Percentiles rank a stretch among this genome's conserved stretches.
Evolutionary conservation across 2,329 filamentous ascomycete genomes (phyloP).

Genomic region (Arthrinium puccinioides): DNA sequence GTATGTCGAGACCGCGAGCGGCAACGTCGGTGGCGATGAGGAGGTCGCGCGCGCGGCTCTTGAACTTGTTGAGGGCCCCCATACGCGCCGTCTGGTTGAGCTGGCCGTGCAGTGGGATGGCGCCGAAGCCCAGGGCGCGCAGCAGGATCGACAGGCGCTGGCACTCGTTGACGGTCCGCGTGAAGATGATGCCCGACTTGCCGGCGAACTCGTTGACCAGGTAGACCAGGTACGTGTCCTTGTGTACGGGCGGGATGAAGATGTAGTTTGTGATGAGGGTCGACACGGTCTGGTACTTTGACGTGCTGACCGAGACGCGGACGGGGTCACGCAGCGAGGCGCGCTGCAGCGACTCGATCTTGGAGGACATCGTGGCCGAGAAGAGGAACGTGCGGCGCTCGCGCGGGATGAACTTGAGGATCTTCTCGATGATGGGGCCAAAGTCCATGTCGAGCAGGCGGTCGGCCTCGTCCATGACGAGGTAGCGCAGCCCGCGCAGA

Average conservation of each 20-base stretch:
- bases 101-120: constrained; percentile 89
- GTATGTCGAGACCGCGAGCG: constrained; percentile 85
- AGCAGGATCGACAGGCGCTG: constrained; percentile 80
- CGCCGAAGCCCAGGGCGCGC: constrained; percentile 76
- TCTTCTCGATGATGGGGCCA: constrained; percentile 67
- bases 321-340: constrained; percentile 81
- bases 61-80: constrained; percentile 86
- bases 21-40: constrained; percentile 93
- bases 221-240: constrained; percentile 84
- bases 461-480: constrained; percentile 95
- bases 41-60: constrained; percentile 70
- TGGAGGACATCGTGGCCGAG: constrained; percentile 80
- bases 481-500: constrained; percentile 70
- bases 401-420: constrained; percentile 63
- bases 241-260: constrained; percentile 78
- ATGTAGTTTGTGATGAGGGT: constrained; percentile 81
- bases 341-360: constrained; percentile 86
- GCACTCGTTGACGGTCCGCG: constrained; percentile 83
- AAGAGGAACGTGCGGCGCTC: constrained; percentile 72
- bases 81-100: constrained; percentile 81
- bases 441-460: constrained; percentile 85
- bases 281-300: constrained; percentile 85
- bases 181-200: constrained; percentile 86
- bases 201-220: constrained; percentile 81
- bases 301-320: constrained; percentile 71